Base-by-base conservation (phyloP, 2,329 filamentous ascomycete genomes). In the Neoarthrinium moseri region DNA sequence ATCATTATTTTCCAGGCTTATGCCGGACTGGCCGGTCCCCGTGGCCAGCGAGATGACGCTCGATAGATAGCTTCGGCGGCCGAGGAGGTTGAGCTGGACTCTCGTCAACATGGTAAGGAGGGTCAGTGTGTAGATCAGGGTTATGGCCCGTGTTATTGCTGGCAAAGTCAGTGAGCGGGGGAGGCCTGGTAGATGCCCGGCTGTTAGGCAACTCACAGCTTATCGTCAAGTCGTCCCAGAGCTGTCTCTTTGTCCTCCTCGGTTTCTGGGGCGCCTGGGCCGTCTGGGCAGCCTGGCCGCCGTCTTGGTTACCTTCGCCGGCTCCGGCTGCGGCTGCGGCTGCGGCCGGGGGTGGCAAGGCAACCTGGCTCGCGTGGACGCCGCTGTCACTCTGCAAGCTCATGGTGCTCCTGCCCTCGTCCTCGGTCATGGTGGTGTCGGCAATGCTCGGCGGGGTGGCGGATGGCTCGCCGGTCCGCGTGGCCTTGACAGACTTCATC, bases 151-250 rank as follows among this genome's bases (percentile, higher is more conserved):
- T 8, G 94, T 94, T 58, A 97, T 87, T 7, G 94, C 91, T 94
- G 56, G 5, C 5, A 15, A 20, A 39, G 38, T 59, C 35, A 59
- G 46, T 17, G 37, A 11, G 45, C 6, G 22, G 37, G 18, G 30
- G 11, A 22, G 12, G 10, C 29, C 7, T 18, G 22, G 17, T 30
- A 18, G 12, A n/a, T n/a, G 7, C n/a, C 30, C 27, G 23, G n/a
- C 12, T 37, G 39, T 21, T 26, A 7, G 27, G 22, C 45, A 10
- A 74, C 86, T 63, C 71, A 95, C 91, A 91, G 70, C 86, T 91
- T 56, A 97, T 96, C 62, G 95, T 96, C 67, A 99, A 80, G 62
- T 99, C 92, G 65, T 95, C 91, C 94, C 94, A 99, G 35, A 99
- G 75, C 71, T 97, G 91, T 40, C 89, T 82, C 77, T 97, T 97